phyloP scores from a whole-genome alignment of 1,284 basidiomycete genomes.

The Amylostereum areolatum region DNA sequence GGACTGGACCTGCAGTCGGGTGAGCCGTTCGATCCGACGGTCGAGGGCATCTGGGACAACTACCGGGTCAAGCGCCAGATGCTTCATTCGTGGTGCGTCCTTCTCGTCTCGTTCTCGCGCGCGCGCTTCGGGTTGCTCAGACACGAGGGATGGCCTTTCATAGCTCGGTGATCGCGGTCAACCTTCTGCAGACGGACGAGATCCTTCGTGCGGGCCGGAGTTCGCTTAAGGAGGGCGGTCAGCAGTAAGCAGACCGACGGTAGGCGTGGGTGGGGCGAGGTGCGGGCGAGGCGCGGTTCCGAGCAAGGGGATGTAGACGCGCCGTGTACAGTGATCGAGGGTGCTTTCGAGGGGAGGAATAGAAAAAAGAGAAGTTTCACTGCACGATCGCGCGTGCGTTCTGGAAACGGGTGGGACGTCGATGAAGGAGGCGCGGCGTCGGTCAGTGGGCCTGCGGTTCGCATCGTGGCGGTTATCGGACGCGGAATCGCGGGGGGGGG shows the following conservation, averaged over 20 bases:
- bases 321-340: no score
- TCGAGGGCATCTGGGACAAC: constrained; percentile 98
- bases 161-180: constrained; percentile 96
- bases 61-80: constrained; percentile 98
- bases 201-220: constrained; percentile 91
- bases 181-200: constrained; percentile 93
- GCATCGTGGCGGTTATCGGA: no score
- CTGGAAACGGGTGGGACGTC: no score
- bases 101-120: constrained; percentile 3
- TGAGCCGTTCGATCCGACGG: constrained; percentile 94
- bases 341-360: no score
- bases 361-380: no score
- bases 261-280: no score
- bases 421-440: no score
- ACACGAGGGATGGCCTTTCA: constrained; percentile 8
- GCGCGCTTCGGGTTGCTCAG: constrained; percentile 1
- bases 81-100: constrained; percentile 86
- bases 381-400: no score
- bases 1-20: constrained; percentile 92
- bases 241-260: constrained; percentile 35
- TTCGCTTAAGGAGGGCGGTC: constrained; percentile 77
- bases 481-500: no score
- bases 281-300: no score
- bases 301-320: no score
- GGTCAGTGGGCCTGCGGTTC: no score